phyloP scores from a whole-genome alignment of 768 basidiomycete species.

The Calocybe cyanea region DNA sequence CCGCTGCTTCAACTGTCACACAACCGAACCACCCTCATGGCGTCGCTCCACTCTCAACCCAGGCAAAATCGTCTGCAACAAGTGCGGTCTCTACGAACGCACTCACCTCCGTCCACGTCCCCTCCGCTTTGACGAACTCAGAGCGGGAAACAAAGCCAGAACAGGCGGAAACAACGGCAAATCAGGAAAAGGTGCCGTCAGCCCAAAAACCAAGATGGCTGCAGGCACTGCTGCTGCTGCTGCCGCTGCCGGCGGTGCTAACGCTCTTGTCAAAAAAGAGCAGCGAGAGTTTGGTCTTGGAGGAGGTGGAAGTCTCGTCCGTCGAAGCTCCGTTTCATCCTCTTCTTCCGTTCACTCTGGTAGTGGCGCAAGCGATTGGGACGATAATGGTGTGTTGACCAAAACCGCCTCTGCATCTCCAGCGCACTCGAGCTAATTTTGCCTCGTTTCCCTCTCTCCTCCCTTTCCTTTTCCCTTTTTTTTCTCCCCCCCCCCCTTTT shows the following conservation, averaged over 20 bases:
- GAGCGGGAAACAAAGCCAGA: conserved; percentile 81
- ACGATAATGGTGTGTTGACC: conserved; percentile 64
- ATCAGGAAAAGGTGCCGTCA: conserved; percentile 34
- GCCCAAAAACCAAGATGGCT: conserved; percentile 32
- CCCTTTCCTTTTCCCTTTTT: not conserved
- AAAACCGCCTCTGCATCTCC: conserved; percentile 7
- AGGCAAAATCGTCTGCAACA: conserved; percentile 93
- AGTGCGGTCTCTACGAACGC: conserved; percentile 88
- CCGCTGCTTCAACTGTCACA: conserved; percentile 88
- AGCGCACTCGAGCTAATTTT: conserved; percentile 17
- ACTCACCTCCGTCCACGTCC: conserved; percentile 82
- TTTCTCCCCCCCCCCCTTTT: not conserved
- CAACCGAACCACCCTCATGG: conserved; percentile 88
- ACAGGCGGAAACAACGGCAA: too few species aligned
- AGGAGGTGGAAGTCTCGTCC: conserved; percentile 29
- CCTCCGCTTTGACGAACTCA: conserved; percentile 82
- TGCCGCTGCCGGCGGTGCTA: too few species aligned
- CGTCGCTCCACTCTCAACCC: conserved; percentile 84
- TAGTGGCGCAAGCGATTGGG: conserved; percentile 73
- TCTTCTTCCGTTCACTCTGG: conserved; percentile 51
- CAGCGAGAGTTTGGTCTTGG: conserved; percentile 35
- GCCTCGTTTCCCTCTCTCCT: not conserved
- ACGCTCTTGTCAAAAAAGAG: conserved; percentile 66
- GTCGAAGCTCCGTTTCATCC: conserved; percentile 64
- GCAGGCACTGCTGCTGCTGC: too few species aligned